Evolutionary conservation across 257 asterid species (phyloP), one percentile per base, ranked within the genome.

Genomic region (Nicotiana obtusifolia): DNA sequence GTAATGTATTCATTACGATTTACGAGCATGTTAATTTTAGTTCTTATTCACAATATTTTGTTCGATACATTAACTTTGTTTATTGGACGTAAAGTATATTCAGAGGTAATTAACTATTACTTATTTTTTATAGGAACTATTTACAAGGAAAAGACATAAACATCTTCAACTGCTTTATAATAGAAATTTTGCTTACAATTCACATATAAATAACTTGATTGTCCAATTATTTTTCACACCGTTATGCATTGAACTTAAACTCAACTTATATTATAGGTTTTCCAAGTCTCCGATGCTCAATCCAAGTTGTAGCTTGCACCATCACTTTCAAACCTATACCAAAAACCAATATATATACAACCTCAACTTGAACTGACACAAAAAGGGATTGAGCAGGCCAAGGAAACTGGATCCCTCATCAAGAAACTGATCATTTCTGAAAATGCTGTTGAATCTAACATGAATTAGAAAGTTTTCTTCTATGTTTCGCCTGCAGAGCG

Each of bases 401-500:
- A 41, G 76, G 26, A 83, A 37, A 80, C 85, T 10, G 90, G 90
- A 10, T 11, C 8, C 13, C 49, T 4, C 44, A 65, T 86, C 22
- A 35, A 61, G 71, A 61, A 76, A 7, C 41, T 83, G 52, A 13
- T 41, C 49, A 41, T 77, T n/a, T 83, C 88, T 4, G 84, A 65
- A 33, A 30, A 82, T 8, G 84, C 41, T 5, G 49, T 9, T 41
- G 49, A 57, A 31, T 19, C 49, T 8, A 10, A 77, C 0, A 31
- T 26, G 30, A 26, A n/a, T 4, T 86, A 84, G 89, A 79, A 80
- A 56, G 90, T 54, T 0, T 84, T 86, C 33, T 86, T 90, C 69
- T 89, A 91, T 59, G 90, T 91, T 2, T 89, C 95, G 0, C 92
- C 97, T 0, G 84, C 84, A 3, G 84, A 69, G 2, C 73, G 94